These are phyloP conservation scores for Colletotrichum tanaceti DNA, from an alignment of 2,329 filamentous ascomycete species.

Conservation along the genomic window DNA sequence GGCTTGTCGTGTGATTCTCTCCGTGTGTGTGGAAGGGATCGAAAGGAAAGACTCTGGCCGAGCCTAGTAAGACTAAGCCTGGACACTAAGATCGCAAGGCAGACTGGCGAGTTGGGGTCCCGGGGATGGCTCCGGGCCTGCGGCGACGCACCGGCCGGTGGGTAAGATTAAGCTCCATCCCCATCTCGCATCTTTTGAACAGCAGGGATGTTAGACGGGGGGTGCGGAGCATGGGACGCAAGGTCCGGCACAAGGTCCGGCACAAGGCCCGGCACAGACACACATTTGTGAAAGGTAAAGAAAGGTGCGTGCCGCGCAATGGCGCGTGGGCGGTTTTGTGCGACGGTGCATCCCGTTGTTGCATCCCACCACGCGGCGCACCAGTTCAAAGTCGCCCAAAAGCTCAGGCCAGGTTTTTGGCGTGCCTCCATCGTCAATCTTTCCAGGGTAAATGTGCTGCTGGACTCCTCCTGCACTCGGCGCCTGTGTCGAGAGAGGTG, in stretches of 20 bases:
- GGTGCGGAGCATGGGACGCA: slow-evolving; percentile 34
- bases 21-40: background rate
- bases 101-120: slow-evolving; percentile 32
- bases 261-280: too few relatives aligned
- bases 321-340: slow-evolving; percentile 33
- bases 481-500: background rate
- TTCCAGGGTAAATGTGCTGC: slow-evolving; percentile 5
- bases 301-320: slow-evolving; percentile 28
- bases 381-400: slow-evolving; percentile 25
- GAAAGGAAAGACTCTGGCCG: background rate
- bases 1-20: background rate
- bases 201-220: slow-evolving; percentile 33
- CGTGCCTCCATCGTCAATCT: slow-evolving; percentile 16
- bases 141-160: slow-evolving; percentile 39
- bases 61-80: background rate
- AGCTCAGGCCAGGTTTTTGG: slow-evolving; percentile 34
- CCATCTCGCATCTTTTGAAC: slow-evolving; percentile 38
- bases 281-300: slow-evolving; percentile 25
- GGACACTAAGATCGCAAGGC: slow-evolving; percentile 2
- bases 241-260: slow-evolving; percentile 16
- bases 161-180: slow-evolving; percentile 41
- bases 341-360: slow-evolving; percentile 26
- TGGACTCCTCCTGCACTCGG: background rate
- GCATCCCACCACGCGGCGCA: slow-evolving; percentile 13
- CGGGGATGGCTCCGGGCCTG: slow-evolving; percentile 27